Percentiles rank a stretch among this genome's conserved stretches.
These are phyloP conservation scores for Heritiera fomes DNA, from an alignment of 345 rosid genomes.

Conservation along the genomic window DNA sequence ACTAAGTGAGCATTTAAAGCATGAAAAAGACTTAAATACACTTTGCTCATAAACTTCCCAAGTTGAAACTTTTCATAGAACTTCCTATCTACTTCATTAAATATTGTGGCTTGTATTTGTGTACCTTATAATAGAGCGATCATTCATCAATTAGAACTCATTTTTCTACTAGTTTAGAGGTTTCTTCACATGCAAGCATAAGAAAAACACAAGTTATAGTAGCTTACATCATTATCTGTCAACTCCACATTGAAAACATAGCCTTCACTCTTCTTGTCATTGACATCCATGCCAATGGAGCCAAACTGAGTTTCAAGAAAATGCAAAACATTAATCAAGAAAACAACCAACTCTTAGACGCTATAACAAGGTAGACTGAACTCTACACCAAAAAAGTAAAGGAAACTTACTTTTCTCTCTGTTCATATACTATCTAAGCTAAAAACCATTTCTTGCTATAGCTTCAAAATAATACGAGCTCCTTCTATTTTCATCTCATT, in stretches of 20 bases:
- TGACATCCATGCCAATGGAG: conserved; percentile 78
- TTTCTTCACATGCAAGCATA: not conserved
- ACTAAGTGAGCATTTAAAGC: no score
- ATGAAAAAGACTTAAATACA: no score
- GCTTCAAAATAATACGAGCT: conserved; percentile 53
- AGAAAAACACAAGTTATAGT: not conserved
- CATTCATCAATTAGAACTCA: conserved; percentile 25
- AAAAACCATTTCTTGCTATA: conserved; percentile 60
- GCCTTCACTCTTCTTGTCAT: conserved; percentile 92
- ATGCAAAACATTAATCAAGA: not conserved
- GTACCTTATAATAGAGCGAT: no score
- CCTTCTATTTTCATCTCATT: conserved; percentile 30
- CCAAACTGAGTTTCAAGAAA: conserved; percentile 50
- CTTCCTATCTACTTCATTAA: no score
- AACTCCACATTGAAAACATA: conserved; percentile 94
- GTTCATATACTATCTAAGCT: conserved; percentile 80
- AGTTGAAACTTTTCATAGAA: no score
- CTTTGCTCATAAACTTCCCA: no score
- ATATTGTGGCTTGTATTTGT: no score
- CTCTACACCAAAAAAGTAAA: not conserved
- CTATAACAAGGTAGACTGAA: not conserved
- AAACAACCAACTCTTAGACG: no score
- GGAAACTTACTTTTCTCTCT: conserved; percentile 60
- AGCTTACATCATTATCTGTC: conserved; percentile 89
- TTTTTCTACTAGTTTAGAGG: not conserved